These are phyloP conservation scores for Boletellus ananiceps DNA, from an alignment of 768 basidiomycete genomes.

Conservation along the genomic window DNA sequence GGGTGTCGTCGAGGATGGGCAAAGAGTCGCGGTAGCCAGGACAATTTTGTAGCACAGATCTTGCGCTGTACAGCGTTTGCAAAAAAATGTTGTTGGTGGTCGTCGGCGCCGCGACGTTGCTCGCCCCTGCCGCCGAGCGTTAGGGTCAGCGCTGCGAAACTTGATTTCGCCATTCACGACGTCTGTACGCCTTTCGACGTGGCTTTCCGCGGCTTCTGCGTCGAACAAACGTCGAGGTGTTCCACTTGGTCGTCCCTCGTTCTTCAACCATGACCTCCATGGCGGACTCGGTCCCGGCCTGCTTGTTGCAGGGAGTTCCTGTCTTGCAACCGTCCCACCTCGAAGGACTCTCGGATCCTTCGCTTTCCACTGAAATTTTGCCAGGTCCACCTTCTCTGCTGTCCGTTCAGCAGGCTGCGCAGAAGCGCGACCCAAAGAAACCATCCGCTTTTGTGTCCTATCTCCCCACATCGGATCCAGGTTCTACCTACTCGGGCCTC, in stretches of 20 bases:
- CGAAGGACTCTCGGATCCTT: slow-evolving; percentile 64
- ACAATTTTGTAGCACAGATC: slow-evolving; percentile 3
- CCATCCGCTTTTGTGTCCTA: slow-evolving; percentile 66
- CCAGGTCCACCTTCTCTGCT: slow-evolving; percentile 79
- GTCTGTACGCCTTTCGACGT: slow-evolving; percentile 13
- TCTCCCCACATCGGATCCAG: slow-evolving; percentile 80
- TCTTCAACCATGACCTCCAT: slow-evolving; percentile 61
- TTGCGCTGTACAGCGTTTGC: slow-evolving; percentile 7
- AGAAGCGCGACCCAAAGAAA: slow-evolving; percentile 81
- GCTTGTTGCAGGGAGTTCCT: slow-evolving; percentile 67
- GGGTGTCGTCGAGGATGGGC: neutral
- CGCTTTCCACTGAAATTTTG: slow-evolving; percentile 84
- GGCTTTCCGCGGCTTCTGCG: slow-evolving; percentile 17
- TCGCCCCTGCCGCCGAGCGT: slow-evolving; percentile 17
- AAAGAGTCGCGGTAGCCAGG: slow-evolving; percentile 16
- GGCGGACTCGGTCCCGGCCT: slow-evolving; percentile 57
- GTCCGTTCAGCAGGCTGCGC: slow-evolving; percentile 63
- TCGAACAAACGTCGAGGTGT: slow-evolving; percentile 12
- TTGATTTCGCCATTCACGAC: slow-evolving; percentile 22
- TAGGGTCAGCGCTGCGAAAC: slow-evolving; percentile 15
- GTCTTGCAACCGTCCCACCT: slow-evolving; percentile 76
- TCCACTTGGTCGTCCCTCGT: slow-evolving; percentile 21
- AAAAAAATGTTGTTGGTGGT: slow-evolving; percentile 23
- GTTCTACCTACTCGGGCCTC: slow-evolving; percentile 81
- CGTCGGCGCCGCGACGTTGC: slow-evolving; percentile 19